Base-by-base conservation (phyloP, 164 flowering plant genomes). In the Amborella trichopoda region DNA sequence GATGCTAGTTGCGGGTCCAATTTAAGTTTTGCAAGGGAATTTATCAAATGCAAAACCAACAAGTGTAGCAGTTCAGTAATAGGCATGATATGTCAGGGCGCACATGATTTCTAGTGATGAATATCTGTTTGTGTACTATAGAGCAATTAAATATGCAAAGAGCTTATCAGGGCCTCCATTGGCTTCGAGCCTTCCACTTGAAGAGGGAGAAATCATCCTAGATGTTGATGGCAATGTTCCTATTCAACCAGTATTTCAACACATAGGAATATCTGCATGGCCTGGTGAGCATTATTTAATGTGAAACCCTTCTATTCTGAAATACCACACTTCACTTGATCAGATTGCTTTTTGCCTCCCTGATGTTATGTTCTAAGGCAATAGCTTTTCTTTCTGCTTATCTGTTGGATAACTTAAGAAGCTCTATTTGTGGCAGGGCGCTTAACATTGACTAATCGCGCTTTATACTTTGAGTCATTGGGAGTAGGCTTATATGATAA, bases 211-310 rank as follows among this genome's bases (percentile, higher is more conserved):
- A 60, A 66, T 78, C 22, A 59, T 78, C 40, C 54, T 88, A 50
- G 94, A 88, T 46, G 55, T 78, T 37, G 97, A 81, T 67, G 97
- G 97, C 26, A 68, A 75, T 28, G 66, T 77, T 57, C 91, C 96
- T 25, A 74, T 85, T 37, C 88, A 77, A 59, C 89, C 97, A 52
- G 84, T 88, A 64, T 69, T 88, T 52, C 83, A 88, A 52, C 97
- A 84, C 61, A 59, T 78, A 55, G 97, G 97, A 14, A 77, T 81
- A 47, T 64, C 87, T 45, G 87, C 84, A 50, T 84, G 97, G 94
- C 97, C 94, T 55, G 97, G 97, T 84, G 55, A 67, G 73, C 59
- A 43, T 24, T 53, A 38, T 20, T 11, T 28, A 46, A 14, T 23
- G 26, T 48, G 39, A 25, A n/a, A n/a, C n/a, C n/a, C n/a, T n/a